phyloP scores from a whole-genome alignment of 202 grass and related monocot species.

The Panicum hallii region DNA sequence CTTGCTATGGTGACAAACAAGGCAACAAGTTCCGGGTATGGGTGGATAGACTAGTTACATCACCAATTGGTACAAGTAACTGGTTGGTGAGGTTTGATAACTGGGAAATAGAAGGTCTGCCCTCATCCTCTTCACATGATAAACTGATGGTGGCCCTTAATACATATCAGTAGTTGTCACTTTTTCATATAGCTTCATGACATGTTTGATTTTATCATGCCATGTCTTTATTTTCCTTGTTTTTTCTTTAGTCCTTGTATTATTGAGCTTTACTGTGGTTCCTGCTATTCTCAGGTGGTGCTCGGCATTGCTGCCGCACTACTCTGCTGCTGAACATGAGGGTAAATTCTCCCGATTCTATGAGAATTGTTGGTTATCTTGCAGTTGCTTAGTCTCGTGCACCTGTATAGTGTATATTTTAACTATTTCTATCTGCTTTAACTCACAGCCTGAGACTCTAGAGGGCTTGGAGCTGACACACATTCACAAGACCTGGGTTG shows the following conservation, averaged over 20 bases:
- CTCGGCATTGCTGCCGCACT: constrained; percentile 55
- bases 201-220: constrained; percentile 3
- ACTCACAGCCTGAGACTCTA: constrained; percentile 49
- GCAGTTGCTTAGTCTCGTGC: not conserved
- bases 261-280: not conserved
- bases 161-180: not conserved
- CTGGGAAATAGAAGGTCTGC: constrained; percentile 81
- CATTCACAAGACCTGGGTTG: constrained; percentile 71
- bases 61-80: constrained; percentile 57
- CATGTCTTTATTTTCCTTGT: not conserved
- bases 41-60: constrained; percentile 83
- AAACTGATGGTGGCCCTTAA: not conserved
- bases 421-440: constrained; percentile 26
- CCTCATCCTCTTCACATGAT: constrained; percentile 13
- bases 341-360: constrained; percentile 42
- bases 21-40: constrained; percentile 65
- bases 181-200: constrained; percentile 16
- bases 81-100: constrained; percentile 90
- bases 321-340: constrained; percentile 73
- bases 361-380: not conserved
- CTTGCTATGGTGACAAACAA: constrained; percentile 77
- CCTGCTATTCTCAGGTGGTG: constrained; percentile 56
- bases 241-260: constrained; percentile 4
- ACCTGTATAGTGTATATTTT: not conserved
- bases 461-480: constrained; percentile 63